These are phyloP conservation scores for Xylariaceae sp. DNA, from an alignment of 2,329 filamentous ascomycete species.

Conservation along the genomic window DNA sequence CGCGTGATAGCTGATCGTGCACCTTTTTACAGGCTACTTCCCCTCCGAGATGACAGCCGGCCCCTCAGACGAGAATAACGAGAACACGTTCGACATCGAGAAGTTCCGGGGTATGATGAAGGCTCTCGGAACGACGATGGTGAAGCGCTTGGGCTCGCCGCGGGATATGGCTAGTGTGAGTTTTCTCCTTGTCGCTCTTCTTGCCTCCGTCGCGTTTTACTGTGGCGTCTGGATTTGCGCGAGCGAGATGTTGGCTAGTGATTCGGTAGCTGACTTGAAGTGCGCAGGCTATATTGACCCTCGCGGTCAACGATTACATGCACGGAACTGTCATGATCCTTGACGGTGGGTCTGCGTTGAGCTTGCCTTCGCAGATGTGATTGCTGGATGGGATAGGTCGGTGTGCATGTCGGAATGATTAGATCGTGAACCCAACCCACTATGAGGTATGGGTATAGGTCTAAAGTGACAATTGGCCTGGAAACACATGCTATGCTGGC, in stretches of 20 bases:
- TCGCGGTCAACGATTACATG: constrained; percentile 27
- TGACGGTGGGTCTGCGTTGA: constrained; percentile 24
- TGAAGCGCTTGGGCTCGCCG: constrained; percentile 25
- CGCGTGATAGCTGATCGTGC: too few species aligned
- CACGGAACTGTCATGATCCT: constrained; percentile 25
- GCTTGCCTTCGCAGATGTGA: constrained; percentile 20
- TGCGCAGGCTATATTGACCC: constrained; percentile 21
- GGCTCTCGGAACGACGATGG: constrained; percentile 13
- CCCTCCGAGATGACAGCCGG: constrained; percentile 27
- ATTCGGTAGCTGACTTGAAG: background rate
- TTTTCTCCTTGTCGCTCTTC: background rate
- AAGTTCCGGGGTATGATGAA: constrained; percentile 15
- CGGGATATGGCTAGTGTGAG: constrained; percentile 27
- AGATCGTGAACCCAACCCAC: too few species aligned
- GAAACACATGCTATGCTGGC: too few species aligned
- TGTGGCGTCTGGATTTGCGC: background rate
- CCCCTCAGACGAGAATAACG: constrained; percentile 21
- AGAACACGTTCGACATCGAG: constrained; percentile 17
- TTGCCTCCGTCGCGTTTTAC: background rate
- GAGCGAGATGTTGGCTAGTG: background rate
- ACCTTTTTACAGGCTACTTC: constrained; percentile 30
- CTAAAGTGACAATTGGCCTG: too few species aligned
- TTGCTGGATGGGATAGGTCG: too few species aligned
- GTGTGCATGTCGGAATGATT: too few species aligned
- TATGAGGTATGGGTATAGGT: too few species aligned